Evolutionary conservation across 2,329 filamentous ascomycete species (phyloP).

Genomic region (Pseudonectria foliicola): DNA sequence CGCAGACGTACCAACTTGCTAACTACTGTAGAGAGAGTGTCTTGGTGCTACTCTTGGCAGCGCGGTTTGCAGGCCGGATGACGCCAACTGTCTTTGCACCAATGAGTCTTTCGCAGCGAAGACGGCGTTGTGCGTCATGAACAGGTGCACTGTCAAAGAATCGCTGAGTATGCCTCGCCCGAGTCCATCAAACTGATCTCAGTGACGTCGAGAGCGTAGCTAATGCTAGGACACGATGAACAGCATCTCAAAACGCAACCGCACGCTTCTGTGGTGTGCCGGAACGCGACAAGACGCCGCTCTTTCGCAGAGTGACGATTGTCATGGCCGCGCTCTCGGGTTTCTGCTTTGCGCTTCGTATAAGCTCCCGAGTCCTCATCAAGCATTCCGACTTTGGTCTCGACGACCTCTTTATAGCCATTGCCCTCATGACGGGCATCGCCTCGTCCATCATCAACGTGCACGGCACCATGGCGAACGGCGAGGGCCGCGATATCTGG

Average conservation of each 20-base stretch:
- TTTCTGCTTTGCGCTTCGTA: slow-evolving; percentile 10
- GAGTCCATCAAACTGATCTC: no score
- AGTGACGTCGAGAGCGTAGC: no score
- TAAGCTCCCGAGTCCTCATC: slow-evolving; percentile 12
- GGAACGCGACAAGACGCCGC: slow-evolving; percentile 8
- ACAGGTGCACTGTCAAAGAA: slow-evolving; percentile 14
- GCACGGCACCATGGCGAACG: slow-evolving; percentile 10
- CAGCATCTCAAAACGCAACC: slow-evolving; percentile 11
- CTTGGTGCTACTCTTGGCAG: slow-evolving; percentile 9
- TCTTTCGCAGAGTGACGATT: slow-evolving; percentile 11
- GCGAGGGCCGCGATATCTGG: slow-evolving; percentile 12
- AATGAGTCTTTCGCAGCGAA: slow-evolving; percentile 9
- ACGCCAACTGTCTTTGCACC: slow-evolving; percentile 18
- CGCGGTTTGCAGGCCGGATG: slow-evolving; percentile 12
- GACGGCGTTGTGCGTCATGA: slow-evolving; percentile 13
- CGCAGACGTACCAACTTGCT: slow-evolving; percentile 7
- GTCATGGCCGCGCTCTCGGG: slow-evolving; percentile 11
- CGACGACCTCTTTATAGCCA: slow-evolving; percentile 12
- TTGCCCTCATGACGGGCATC: slow-evolving; percentile 7
- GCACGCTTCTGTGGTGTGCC: slow-evolving; percentile 8
- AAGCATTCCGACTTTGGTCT: slow-evolving; percentile 10
- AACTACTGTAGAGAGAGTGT: slow-evolving; percentile 10
- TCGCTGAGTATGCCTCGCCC: slow-evolving; percentile 10
- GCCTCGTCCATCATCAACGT: slow-evolving; percentile 11
- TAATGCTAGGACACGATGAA: neutral